Base-by-base conservation (phyloP, 2,329 filamentous ascomycete genomes). In the Exophiala sp. region DNA sequence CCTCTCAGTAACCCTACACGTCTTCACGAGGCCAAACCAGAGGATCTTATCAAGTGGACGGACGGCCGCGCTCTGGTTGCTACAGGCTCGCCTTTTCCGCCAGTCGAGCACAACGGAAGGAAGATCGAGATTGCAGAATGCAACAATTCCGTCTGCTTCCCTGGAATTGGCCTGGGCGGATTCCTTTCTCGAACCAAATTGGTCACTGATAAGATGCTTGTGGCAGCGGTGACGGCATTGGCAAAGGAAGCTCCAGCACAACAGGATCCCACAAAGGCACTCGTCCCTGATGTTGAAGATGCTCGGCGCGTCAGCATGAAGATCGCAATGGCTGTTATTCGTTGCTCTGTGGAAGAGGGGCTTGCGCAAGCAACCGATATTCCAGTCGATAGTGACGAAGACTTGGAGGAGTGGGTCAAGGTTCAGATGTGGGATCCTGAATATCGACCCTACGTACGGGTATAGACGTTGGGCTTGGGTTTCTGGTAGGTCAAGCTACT, bases 91-190 rank as follows among this genome's bases (percentile, higher is more conserved):
- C 88, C 89, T 0, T 95, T 94, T 64, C 75, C 79, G 1, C 83
- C 88, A 0, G 86, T 93, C 11, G 77, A 78, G 43, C 78, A 76
- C 46, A 67, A 75, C 13, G 77, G 77, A 0, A 70, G 68, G 35
- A 70, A 73, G 59, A 75, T 76, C 47, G 76, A 80, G 35, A 74
- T 82, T 14, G 87, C 87, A 19, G 88, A 95, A 67, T 95, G 89
- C 70, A 95, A 95, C 70, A 95, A 95, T 69, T 85, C 82, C 1
- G 86, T 86, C 27, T 85, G 85, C 13, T 95, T 94, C 66, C 88
- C 88, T 0, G 88, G 88, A 0, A 91, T 95, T 51, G 88, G 88
- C 0, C 81, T 95, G 1, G 89, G 88, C 9, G 79, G 79, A 6
- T 79, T 95, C 0, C 77, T 95, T 1, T 82, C 76, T 21, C 81